A percentile compares a stretch with the other conserved stretches of the same genome.
Conservation (phyloP, 352 stramenopile species). For the Phytophthora colocasiae region DNA sequence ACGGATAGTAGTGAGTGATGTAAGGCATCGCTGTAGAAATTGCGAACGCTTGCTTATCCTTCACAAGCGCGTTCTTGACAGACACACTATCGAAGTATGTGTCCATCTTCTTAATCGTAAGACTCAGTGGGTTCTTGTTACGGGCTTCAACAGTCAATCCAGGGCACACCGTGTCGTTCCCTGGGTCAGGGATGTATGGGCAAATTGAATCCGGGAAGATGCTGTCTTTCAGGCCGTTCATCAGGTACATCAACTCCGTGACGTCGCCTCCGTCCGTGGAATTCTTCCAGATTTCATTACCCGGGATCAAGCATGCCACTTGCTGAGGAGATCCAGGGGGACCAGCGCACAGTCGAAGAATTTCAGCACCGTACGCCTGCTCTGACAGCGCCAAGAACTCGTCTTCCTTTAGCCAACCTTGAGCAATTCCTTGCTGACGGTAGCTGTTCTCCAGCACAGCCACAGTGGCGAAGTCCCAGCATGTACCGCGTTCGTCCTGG, state of each 20-base stretch:
- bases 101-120: slow-evolving; percentile 56
- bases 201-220: slow-evolving; percentile 64
- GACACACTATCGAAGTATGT: slow-evolving; percentile 45
- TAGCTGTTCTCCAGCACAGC: slow-evolving; percentile 73
- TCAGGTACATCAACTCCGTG: slow-evolving; percentile 56
- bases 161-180: slow-evolving; percentile 57
- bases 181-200: slow-evolving; percentile 48
- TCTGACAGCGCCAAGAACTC: slow-evolving; percentile 29
- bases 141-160: slow-evolving; percentile 44
- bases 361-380: slow-evolving; percentile 69
- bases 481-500: slow-evolving; percentile 71
- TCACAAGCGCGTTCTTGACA: slow-evolving; percentile 42
- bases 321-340: slow-evolving; percentile 59
- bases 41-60: slow-evolving; percentile 27
- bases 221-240: slow-evolving; percentile 57
- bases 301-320: slow-evolving; percentile 64
- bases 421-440: slow-evolving; percentile 58
- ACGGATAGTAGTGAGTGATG: slow-evolving; percentile 71
- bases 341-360: slow-evolving; percentile 62
- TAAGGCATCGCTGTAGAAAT: slow-evolving; percentile 68
- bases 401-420: slow-evolving; percentile 60
- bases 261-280: slow-evolving; percentile 28
- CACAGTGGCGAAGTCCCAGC: slow-evolving; percentile 76
- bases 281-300: slow-evolving; percentile 65
- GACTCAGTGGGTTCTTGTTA: slow-evolving; percentile 52